These are phyloP conservation scores for Suhomyces guaymorum DNA, from an alignment of 1,139 yeast species.

Conservation along the genomic window DNA sequence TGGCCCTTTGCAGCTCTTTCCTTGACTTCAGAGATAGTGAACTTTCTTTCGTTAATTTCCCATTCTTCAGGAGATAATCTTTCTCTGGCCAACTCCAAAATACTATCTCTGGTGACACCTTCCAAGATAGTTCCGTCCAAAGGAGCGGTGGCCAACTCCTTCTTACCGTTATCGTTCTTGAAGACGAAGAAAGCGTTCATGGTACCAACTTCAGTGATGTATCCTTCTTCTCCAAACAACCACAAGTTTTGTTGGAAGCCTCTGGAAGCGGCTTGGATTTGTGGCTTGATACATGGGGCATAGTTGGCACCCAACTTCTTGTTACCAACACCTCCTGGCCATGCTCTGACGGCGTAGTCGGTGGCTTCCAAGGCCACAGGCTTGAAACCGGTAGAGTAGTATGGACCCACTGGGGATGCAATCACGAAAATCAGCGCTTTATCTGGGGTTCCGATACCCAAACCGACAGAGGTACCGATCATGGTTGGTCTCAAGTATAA, in stretches of 20 bases:
- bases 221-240: conserved; percentile 42
- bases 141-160: conserved; percentile 45
- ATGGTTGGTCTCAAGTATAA: conserved; percentile 33
- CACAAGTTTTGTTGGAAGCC: conserved; percentile 47
- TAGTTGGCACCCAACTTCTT: conserved; percentile 49
- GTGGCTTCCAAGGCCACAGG: conserved; percentile 40
- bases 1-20: conserved; percentile 78
- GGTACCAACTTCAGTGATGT: conserved; percentile 49
- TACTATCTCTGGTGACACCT: conserved; percentile 46
- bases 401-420: conserved; percentile 35
- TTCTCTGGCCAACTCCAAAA: conserved; percentile 34
- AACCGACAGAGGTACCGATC: conserved; percentile 33
- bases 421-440: conserved; percentile 38
- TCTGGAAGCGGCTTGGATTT: conserved; percentile 32
- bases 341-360: conserved; percentile 39
- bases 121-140: conserved; percentile 45
- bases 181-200: conserved; percentile 44
- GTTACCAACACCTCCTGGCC: conserved; percentile 50
- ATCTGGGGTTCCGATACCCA: conserved; percentile 40
- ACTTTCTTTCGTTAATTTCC: conserved; percentile 74
- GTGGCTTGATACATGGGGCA: conserved; percentile 44
- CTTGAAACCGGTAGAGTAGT: conserved; percentile 34
- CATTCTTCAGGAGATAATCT: conserved; percentile 31
- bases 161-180: conserved; percentile 32
- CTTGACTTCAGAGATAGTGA: conserved; percentile 75